A percentile compares a stretch with the other conserved stretches of the same genome.
phyloP scores from a whole-genome alignment of 257 asterid species.

The Solanum gracilifrons region DNA sequence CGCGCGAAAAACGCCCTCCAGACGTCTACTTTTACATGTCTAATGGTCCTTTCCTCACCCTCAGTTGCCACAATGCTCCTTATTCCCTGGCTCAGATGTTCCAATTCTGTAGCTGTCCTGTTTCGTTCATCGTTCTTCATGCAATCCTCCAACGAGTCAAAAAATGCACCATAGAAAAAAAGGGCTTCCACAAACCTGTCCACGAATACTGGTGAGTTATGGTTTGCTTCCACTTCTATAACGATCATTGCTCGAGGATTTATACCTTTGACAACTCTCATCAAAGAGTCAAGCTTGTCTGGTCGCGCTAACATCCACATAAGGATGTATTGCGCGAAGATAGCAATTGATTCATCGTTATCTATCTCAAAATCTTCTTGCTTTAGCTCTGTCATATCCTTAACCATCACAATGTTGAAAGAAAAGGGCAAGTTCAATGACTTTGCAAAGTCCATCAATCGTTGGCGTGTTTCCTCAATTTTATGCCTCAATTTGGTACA shows the following conservation, averaged over 20 bases:
- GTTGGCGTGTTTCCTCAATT: constrained; percentile 35
- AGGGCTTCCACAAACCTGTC: constrained; percentile 47
- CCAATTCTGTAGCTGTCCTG: constrained; percentile 23
- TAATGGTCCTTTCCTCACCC: constrained; percentile 32
- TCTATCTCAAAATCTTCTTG: constrained; percentile 12
- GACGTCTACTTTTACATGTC: constrained; percentile 25
- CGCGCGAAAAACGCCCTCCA: constrained; percentile 37
- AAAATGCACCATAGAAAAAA: constrained; percentile 31
- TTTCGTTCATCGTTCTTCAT: constrained; percentile 21
- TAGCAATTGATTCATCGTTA: constrained; percentile 28
- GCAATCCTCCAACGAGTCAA: constrained; percentile 38
- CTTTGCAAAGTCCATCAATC: constrained; percentile 34
- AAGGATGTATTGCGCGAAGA: constrained; percentile 24
- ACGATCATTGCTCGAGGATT: constrained; percentile 30
- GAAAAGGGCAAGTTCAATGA: constrained; percentile 29
- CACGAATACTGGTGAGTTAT: constrained; percentile 32
- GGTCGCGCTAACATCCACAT: constrained; percentile 26
- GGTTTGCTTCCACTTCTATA: constrained; percentile 39
- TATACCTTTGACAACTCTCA: constrained; percentile 21
- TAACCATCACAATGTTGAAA: constrained; percentile 33
- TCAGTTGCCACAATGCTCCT: constrained; percentile 32
- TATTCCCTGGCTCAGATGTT: constrained; percentile 20
- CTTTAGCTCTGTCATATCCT: constrained; percentile 24
- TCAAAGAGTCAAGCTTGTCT: constrained; percentile 17
- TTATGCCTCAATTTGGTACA: constrained; percentile 21